Evolutionary conservation across 2,329 filamentous ascomycete genomes (phyloP).

Genomic region (Trichoderma atroviride): DNA sequence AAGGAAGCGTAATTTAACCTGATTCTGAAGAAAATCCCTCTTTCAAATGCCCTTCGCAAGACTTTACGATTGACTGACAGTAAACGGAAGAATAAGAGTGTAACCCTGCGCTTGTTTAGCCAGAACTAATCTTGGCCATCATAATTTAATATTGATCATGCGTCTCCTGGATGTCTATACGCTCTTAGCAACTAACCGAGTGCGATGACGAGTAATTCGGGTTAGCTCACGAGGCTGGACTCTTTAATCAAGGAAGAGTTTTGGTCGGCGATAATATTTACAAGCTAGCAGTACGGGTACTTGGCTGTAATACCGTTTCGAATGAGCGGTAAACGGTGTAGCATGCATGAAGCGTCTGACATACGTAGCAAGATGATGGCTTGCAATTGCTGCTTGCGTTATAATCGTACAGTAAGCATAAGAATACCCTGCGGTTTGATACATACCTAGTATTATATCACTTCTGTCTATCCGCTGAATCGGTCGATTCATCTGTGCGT

Average conservation of each 20-base stretch:
- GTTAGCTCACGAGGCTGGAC: not conserved
- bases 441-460: not conserved
- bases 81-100: not conserved
- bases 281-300: not conserved
- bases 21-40: not conserved
- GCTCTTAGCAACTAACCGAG: not conserved
- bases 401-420: not conserved
- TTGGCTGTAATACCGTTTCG: not conserved
- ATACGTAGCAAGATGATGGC: not conserved
- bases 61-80: not conserved
- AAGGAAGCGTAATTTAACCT: not conserved
- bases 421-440: not conserved
- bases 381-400: not conserved
- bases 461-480: not conserved
- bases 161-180: not conserved
- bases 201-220: not conserved
- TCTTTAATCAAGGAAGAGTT: not conserved
- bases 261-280: not conserved
- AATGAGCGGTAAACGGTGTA: slow-evolving; percentile 15
- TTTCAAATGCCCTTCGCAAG: not conserved
- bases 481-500: not conserved
- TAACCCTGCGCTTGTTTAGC: not conserved
- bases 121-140: not conserved
- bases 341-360: slow-evolving; percentile 16
- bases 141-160: not conserved